Evolutionary conservation across 2,329 filamentous ascomycete species (phyloP), one percentile per base, ranked within the genome.

Genomic region (Epichloe sibirici): DNA sequence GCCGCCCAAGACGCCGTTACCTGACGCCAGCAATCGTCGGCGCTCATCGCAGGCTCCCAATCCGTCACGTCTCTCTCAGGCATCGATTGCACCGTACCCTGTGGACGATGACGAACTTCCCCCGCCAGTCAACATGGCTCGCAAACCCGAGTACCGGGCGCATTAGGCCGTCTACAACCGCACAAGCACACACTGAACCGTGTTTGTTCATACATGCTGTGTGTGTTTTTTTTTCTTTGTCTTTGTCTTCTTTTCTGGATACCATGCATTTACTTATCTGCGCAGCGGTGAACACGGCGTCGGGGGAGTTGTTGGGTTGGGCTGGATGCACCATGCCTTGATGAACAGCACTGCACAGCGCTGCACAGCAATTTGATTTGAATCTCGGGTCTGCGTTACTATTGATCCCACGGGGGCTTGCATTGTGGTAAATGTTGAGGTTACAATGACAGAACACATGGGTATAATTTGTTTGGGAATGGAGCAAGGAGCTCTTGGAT

Each of bases 101-200:
- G 70, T 88, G 47, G 83, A 83, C 43, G 85, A 81, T 45, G 86
- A 94, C 61, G 86, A 85, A 28, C 84, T 86, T 31, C 90, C 91
- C 91, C 91, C 91, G 3, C 74, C 79, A 6, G 89, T 94, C 7
- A 94, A 95, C 62, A 86, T 89, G 77, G 83, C 86, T 45, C 81
- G 84, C 59, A 96, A 96, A 67, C 91, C 91, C 1, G 84, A 86
- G 48, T 88, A 84, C 60, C 75, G 73, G 53, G 71, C 51, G 28
- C 45, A 23, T 23, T 55, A 53, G 39, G 13, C 8, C 31, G 12
- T 9, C 11, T 4, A 9, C 23, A 4, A 8, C 3, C 31, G 31
- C 31, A 4, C 13, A 39, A 6, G 37, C 13, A n/a, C 15, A n/a
- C 37, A 39, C 12, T 15, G 37, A 39, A 39, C 15, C 13, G 15